Conservation (phyloP, 148 eudicot species). For the Beta vulgaris region DNA sequence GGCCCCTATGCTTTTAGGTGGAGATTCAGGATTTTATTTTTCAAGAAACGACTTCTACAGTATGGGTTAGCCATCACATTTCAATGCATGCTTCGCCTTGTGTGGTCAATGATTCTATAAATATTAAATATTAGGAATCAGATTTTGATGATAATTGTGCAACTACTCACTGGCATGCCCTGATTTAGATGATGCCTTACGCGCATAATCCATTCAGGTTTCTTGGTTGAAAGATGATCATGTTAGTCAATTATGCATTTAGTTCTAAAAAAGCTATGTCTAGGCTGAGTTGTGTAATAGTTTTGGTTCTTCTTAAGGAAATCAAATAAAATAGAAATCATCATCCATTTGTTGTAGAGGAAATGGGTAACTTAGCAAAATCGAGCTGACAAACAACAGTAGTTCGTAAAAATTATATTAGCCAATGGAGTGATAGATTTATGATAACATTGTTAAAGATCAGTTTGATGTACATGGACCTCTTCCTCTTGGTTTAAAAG, state of each 20-base stretch:
- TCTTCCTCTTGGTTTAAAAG: neutral
- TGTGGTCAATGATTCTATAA: neutral
- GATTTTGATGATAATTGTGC: neutral
- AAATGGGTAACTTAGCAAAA: neutral
- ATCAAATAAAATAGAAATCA: neutral
- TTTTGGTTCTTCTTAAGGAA: neutral
- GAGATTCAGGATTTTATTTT: neutral
- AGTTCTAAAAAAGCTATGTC: neutral
- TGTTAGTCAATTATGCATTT: neutral
- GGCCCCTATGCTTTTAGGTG: neutral
- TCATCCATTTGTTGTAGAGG: neutral
- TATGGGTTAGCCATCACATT: too few species aligned
- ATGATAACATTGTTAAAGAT: too few species aligned
- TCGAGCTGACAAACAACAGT: too few species aligned
- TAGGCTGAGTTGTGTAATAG: neutral
- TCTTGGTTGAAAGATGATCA: neutral
- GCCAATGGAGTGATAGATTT: neutral
- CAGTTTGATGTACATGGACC: too few species aligned
- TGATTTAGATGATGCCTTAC: neutral
- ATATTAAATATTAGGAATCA: neutral
- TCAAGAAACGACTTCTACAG: neutral
- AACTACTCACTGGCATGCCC: neutral
- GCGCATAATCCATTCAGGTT: neutral
- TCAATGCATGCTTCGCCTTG: conserved; percentile 3
- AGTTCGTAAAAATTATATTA: neutral